Evolutionary conservation across 139 green algal genomes (phyloP), one percentile per base, ranked within the genome.

Genomic region (Zygnema cylindricum): DNA sequence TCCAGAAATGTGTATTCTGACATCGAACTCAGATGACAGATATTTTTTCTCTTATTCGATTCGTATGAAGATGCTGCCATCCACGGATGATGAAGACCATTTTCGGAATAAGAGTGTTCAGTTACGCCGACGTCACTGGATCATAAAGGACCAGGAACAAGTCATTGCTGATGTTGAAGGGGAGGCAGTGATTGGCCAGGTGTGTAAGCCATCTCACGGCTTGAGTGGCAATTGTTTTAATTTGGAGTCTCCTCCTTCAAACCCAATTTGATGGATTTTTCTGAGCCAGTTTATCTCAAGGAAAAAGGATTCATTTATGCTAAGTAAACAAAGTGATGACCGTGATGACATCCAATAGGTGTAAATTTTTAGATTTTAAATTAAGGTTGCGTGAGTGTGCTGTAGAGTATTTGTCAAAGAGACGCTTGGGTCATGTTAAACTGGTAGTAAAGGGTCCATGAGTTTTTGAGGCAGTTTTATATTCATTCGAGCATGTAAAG

Each of bases 21-120:
- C 41, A 0, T 40, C 21, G 23, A 36, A 36, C 11, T 1, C 2
- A 57, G 35, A 55, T 2, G 1, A 69, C 21, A n/a, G 88, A 21
- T 90, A 93, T 69, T 90, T 92, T 38, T 96, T 96, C 32, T 87
- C 93, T 25, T 97, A 97, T 91, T 93, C 90, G 63, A 90, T 97
- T 23, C 90, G 93, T 55, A 94, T 96, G 40, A 55, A 35, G 22
- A 89, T 97, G 43, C 86, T 95, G 54, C 22, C 77, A 36, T 39
- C 22, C 7, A 55, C 77, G 35, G 86, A 16, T 16, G 71, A 43
- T 16, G 11, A 93, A 35, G 76, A 93, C 69, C 94, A 96, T 89
- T 43, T 69, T 21, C 0, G 81, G 54, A 1, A 73, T 95, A 43
- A 23, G 23, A 30, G 88, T 71, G 1, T 94, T 49, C 94, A 96